These are phyloP conservation scores for Ascochyta koolunga DNA, from an alignment of 2,329 filamentous ascomycete species.

Conservation along the genomic window DNA sequence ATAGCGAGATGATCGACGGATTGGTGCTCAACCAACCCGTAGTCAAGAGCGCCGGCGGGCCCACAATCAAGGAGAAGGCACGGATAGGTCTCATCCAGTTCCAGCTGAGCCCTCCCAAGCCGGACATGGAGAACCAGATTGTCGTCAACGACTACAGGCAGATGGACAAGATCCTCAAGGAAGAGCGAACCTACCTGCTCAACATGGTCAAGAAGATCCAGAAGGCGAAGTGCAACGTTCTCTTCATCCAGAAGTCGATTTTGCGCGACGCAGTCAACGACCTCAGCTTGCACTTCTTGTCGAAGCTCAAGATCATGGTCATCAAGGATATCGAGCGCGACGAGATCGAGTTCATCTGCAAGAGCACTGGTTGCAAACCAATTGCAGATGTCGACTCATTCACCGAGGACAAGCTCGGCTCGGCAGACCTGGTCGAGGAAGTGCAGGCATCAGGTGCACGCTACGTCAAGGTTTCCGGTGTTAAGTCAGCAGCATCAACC, in stretches of 20 bases:
- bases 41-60: slow-evolving; percentile 90
- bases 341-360: slow-evolving; percentile 99
- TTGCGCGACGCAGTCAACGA: slow-evolving; percentile 98
- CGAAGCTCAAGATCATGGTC: slow-evolving; percentile 92
- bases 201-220: slow-evolving; percentile 99
- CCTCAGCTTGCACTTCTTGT: slow-evolving; percentile 93
- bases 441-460: slow-evolving; percentile 84
- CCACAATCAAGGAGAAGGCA: slow-evolving; percentile 94
- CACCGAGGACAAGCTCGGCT: slow-evolving; percentile 96
- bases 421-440: slow-evolving; percentile 93
- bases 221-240: slow-evolving; percentile 99
- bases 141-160: slow-evolving; percentile 99
- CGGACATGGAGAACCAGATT: slow-evolving; percentile 99
- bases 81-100: slow-evolving; percentile 97
- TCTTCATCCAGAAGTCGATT: slow-evolving; percentile 98
- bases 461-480: slow-evolving; percentile 93
- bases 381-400: slow-evolving; percentile 98
- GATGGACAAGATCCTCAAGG: slow-evolving; percentile 99
- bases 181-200: slow-evolving; percentile 95
- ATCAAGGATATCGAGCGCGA: slow-evolving; percentile 99
- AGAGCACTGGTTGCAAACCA: slow-evolving; percentile 97
- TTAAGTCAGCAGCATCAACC: slow-evolving; percentile 81
- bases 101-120: slow-evolving; percentile 96
- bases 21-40: slow-evolving; percentile 91
- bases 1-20: slow-evolving; percentile 96